Conservation (phyloP, 257 asterid species). For the Catharanthus roseus region DNA sequence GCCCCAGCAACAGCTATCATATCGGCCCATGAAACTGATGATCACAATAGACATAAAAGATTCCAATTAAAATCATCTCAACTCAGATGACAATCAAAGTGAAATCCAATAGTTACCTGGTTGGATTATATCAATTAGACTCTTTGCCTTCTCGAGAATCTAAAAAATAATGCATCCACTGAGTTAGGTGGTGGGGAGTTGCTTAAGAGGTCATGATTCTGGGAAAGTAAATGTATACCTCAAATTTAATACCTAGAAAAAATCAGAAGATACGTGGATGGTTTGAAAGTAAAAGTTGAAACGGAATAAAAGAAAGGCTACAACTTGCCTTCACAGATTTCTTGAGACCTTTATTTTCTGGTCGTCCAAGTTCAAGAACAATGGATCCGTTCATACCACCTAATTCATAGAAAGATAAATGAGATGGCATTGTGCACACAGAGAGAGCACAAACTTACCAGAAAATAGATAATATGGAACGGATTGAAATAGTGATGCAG, state of each 20-base stretch:
- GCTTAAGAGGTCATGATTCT: slow-evolving; percentile 22
- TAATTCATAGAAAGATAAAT: slow-evolving; percentile 19
- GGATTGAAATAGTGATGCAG: neutral
- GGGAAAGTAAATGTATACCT: slow-evolving; percentile 23
- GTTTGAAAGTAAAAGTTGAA: neutral
- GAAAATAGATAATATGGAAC: slow-evolving; percentile 1
- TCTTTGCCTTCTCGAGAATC: slow-evolving; percentile 76
- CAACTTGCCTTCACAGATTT: slow-evolving; percentile 69
- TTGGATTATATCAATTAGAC: slow-evolving; percentile 44
- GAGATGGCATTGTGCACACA: neutral
- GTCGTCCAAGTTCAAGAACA: slow-evolving; percentile 77
- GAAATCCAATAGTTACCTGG: slow-evolving; percentile 43
- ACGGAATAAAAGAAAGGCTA: neutral
- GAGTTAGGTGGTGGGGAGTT: slow-evolving; percentile 37
- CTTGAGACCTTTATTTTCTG: slow-evolving; percentile 72
- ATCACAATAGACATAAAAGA: slow-evolving; percentile 8
- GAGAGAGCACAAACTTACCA: neutral
- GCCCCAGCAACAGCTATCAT: slow-evolving; percentile 91
- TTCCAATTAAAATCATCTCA: neutral
- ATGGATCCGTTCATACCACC: slow-evolving; percentile 98
- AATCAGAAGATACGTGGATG: slow-evolving; percentile 2
- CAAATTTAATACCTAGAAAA: slow-evolving; percentile 16
- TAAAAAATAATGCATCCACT: slow-evolving; percentile 44
- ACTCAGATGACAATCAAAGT: slow-evolving; percentile 1
- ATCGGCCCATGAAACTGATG: slow-evolving; percentile 85